Conservation (phyloP, 805 yeast species). For the Peterozyma xylosa region DNA sequence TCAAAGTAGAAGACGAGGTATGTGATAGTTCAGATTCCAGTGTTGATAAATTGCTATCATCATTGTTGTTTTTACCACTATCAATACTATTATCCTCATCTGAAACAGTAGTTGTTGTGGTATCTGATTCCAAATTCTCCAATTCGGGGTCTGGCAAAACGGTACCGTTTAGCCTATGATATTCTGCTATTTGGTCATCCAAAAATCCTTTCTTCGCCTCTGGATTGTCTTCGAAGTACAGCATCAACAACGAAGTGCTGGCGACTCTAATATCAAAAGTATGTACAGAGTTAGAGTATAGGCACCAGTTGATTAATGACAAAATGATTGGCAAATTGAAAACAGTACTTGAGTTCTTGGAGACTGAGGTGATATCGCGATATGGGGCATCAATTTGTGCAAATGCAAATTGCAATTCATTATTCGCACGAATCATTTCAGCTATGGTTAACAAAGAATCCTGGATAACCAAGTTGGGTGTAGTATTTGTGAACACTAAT, state of each 20-base stretch:
- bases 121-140: conserved; percentile 9
- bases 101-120: not conserved
- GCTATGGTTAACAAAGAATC: conserved; percentile 69
- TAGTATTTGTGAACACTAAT: conserved; percentile 58
- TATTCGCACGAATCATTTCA: conserved; percentile 63
- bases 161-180: conserved; percentile 21
- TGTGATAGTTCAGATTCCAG: conserved; percentile 6
- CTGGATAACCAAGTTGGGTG: conserved; percentile 62
- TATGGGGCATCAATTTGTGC: conserved; percentile 87
- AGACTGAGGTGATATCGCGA: conserved; percentile 60
- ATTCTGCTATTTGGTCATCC: conserved; percentile 51
- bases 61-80: conserved; percentile 2
- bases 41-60: not conserved
- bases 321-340: conserved; percentile 54
- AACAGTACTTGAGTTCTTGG: conserved; percentile 14
- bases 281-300: conserved; percentile 75
- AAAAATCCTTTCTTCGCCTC: conserved; percentile 59
- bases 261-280: conserved; percentile 76
- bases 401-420: conserved; percentile 60
- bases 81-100: not conserved
- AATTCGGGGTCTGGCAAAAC: conserved; percentile 5
- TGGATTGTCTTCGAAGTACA: conserved; percentile 58
- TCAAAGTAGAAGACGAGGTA: conserved; percentile 2
- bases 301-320: conserved; percentile 78
- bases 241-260: conserved; percentile 55